Base-by-base conservation (phyloP, 2,329 filamentous ascomycete genomes). In the Penicillium sp. region DNA sequence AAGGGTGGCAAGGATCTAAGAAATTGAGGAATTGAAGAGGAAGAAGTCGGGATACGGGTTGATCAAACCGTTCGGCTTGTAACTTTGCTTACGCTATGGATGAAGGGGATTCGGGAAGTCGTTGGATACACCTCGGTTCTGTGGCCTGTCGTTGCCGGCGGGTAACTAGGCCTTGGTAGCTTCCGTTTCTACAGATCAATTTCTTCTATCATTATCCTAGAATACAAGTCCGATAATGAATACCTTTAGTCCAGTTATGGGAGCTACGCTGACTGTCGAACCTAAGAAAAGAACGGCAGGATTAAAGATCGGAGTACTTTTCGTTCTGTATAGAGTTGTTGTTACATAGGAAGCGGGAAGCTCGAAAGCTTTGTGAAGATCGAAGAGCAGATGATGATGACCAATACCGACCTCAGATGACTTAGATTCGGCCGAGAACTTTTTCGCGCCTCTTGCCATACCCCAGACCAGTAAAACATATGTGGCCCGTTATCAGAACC, bases 271-370 rank as follows among this genome's bases (percentile, higher is more conserved):
- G 8, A 20, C 18, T 4, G 20, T 4, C 11, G 18, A 5, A 13
- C 13, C 20, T 14, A 11, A 4, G 18, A 13, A 38, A 38, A 9
- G 13, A 13, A 10, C 11, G 11, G 9, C 35, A 38, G 18, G 35
- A 38, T 20, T 38, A 20, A 20, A 13, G 35, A 38, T 38, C 16
- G 18, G 35, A 38, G 35, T 22, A 38, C 6, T 54, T 56, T 54
- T 53, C 60, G 61, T 54, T 62, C 57, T 61, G 58, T 60, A 59
- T 54, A 41, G 31, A 46, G 44, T 57, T 62, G 56, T 53, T 62
- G 50, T 59, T 61, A 61, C 60, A 63, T 36, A 20, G 24, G n/a
- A 35, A 33, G 30, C 28, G 31, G 10, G 36, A 30, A 31, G 38
- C 16, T 54, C 48, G 24, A 27, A 30, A 28, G n/a, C 24, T 28